These are phyloP conservation scores for Drechslera avenae DNA, from an alignment of 2,329 filamentous ascomycete genomes.

Conservation along the genomic window DNA sequence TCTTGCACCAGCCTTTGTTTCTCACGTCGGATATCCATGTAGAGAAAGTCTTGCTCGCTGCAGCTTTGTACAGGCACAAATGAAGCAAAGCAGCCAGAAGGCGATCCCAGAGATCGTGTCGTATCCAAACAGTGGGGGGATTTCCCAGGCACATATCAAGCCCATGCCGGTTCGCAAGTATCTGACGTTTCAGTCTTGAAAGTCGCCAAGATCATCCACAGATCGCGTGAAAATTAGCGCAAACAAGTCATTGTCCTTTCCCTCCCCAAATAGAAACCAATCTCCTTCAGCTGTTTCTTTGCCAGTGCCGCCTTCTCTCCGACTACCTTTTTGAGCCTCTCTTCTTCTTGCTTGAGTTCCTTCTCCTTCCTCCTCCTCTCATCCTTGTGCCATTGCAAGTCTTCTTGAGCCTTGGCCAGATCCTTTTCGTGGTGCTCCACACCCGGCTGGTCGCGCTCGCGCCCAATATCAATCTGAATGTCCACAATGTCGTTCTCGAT, in stretches of 20 bases:
- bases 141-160: too few relatives aligned
- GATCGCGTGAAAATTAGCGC: not conserved
- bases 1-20: too few relatives aligned
- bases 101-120: too few relatives aligned
- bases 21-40: too few relatives aligned
- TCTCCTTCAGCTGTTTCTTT: constrained; percentile 3
- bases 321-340: not conserved
- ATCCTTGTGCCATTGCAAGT: not conserved
- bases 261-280: not conserved
- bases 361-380: not conserved
- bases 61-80: too few relatives aligned
- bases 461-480: not conserved
- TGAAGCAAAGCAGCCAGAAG: too few relatives aligned
- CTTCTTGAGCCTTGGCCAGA: not conserved
- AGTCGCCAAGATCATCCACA: not conserved
- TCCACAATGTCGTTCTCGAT: constrained; percentile 5
- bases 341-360: not conserved
- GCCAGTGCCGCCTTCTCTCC: not conserved
- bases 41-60: too few relatives aligned
- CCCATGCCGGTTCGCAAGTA: not conserved
- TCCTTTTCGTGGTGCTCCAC: not conserved
- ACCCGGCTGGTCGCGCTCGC: constrained; percentile 9
- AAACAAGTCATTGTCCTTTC: not conserved
- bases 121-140: too few relatives aligned
- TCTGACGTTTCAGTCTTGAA: too few relatives aligned